Evolutionary conservation across 2,329 filamentous ascomycete genomes (phyloP).

Genomic region (Cytospora leucostoma): DNA sequence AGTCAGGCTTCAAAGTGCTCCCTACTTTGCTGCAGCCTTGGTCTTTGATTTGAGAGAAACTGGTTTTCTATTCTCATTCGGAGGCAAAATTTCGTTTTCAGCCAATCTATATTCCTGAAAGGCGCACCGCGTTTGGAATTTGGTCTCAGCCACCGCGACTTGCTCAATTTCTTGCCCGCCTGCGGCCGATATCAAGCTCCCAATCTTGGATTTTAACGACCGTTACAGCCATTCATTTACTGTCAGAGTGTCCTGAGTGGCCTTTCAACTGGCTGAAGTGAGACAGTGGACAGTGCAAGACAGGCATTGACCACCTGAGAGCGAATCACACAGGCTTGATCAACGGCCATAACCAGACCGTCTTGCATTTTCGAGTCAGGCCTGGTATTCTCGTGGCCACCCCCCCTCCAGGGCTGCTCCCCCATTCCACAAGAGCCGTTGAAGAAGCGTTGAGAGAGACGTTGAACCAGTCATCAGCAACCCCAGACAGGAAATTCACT

Average conservation of each 20-base stretch:
- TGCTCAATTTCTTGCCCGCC: slow-evolving; percentile 4
- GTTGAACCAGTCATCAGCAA: slow-evolving; percentile 26
- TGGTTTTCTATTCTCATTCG: too few relatives aligned
- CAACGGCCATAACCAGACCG: slow-evolving; percentile 22
- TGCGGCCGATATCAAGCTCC: slow-evolving; percentile 1
- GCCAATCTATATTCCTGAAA: not conserved
- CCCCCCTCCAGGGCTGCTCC: not conserved
- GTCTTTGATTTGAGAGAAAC: not conserved
- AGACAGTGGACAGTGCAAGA: slow-evolving; percentile 22
- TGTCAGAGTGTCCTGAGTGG: slow-evolving; percentile 15
- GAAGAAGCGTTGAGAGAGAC: not conserved
- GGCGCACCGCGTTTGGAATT: slow-evolving; percentile 24
- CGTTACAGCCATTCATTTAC: slow-evolving; percentile 5
- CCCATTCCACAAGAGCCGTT: slow-evolving; percentile 14
- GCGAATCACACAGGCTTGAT: slow-evolving; percentile 18
- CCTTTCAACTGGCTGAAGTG: slow-evolving; percentile 14
- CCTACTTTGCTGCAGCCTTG: slow-evolving; percentile 5
- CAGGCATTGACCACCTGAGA: slow-evolving; percentile 20
- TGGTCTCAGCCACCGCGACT: slow-evolving; percentile 24
- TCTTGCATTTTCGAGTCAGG: slow-evolving; percentile 25
- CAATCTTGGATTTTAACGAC: not conserved
- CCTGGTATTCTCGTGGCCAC: slow-evolving; percentile 26
- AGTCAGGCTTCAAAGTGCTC: slow-evolving; percentile 8
- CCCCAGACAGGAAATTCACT: slow-evolving; percentile 1
- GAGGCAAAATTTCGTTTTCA: slow-evolving; percentile 4